Percentiles rank a stretch among this genome's conserved stretches.
These are phyloP conservation scores for Phyllosticta ampelicida DNA, from an alignment of 2,329 filamentous ascomycete species.

Conservation along the genomic window DNA sequence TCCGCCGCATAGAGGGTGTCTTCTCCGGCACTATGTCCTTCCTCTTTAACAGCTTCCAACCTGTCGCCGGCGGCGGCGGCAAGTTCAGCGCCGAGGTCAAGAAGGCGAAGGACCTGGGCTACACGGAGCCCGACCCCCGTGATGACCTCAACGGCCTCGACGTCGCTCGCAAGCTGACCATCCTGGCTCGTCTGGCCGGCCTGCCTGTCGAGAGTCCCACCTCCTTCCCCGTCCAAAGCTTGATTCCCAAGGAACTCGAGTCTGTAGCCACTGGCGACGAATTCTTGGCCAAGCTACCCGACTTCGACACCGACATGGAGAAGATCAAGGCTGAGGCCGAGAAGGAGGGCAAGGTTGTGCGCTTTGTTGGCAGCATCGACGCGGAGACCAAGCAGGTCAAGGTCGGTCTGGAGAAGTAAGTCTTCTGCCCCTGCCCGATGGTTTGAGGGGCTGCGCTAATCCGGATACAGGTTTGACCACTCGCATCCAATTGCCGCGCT, in stretches of 20 bases:
- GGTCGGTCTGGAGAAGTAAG: slow-evolving; percentile 75
- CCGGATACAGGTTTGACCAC: slow-evolving; percentile 44
- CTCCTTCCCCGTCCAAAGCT: slow-evolving; percentile 83
- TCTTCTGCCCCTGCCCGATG: background rate
- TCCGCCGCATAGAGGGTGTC: slow-evolving; percentile 89
- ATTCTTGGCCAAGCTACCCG: slow-evolving; percentile 69
- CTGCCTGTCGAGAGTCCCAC: slow-evolving; percentile 73
- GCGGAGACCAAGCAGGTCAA: slow-evolving; percentile 70
- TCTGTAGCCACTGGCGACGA: slow-evolving; percentile 66
- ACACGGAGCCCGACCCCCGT: slow-evolving; percentile 78
- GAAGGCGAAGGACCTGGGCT: slow-evolving; percentile 86
- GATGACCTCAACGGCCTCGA: slow-evolving; percentile 82
- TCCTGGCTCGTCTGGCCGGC: slow-evolving; percentile 77
- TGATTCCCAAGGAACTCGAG: slow-evolving; percentile 84
- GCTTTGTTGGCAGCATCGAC: slow-evolving; percentile 91
- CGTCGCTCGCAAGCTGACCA: slow-evolving; percentile 92
- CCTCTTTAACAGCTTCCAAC: slow-evolving; percentile 94
- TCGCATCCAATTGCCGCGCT: slow-evolving; percentile 86
- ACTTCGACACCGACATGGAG: slow-evolving; percentile 86
- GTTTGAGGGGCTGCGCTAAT: background rate
- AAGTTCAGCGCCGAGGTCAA: slow-evolving; percentile 86
- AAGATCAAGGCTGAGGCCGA: slow-evolving; percentile 74
- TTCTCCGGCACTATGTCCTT: slow-evolving; percentile 98
- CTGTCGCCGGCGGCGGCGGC: slow-evolving; percentile 61
- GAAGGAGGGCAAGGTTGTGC: slow-evolving; percentile 78